phyloP scores from a whole-genome alignment of 2,329 filamentous ascomycete genomes.

The Sporothrix variecibatus region DNA sequence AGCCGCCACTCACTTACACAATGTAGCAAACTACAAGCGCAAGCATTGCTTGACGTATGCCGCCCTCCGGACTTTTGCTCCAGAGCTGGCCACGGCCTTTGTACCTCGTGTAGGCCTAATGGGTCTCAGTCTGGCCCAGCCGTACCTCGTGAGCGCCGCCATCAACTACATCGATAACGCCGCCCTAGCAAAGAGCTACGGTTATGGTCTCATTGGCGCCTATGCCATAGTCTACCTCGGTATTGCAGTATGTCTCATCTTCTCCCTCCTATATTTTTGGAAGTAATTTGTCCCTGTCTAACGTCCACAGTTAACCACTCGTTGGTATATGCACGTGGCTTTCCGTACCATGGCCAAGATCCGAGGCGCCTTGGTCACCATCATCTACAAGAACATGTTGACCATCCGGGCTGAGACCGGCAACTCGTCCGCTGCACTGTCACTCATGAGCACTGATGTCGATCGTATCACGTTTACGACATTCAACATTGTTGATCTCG shows the following conservation, averaged over 20 bases:
- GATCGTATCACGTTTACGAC: conserved; percentile 28
- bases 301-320: conserved; percentile 22
- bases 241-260: conserved; percentile 22
- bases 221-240: conserved; percentile 26
- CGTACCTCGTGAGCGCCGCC: conserved; percentile 27
- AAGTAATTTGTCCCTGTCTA: neutral
- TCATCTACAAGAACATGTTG: conserved; percentile 29
- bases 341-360: conserved; percentile 29
- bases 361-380: conserved; percentile 25
- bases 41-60: conserved; percentile 27
- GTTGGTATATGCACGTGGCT: conserved; percentile 29
- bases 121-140: conserved; percentile 28
- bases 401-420: conserved; percentile 27
- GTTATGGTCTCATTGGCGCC: conserved; percentile 31
- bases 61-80: conserved; percentile 19
- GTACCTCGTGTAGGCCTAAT: conserved; percentile 26
- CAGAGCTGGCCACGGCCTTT: conserved; percentile 23
- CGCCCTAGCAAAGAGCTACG: conserved; percentile 17
- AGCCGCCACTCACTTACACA: neutral
- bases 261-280: neutral
- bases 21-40: conserved; percentile 19
- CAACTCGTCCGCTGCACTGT: conserved; percentile 27
- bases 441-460: conserved; percentile 30
- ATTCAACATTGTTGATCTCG: conserved; percentile 26
- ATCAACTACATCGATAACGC: conserved; percentile 22